phyloP scores from a whole-genome alignment of 164 flowering plant species.

The Sedum album region DNA sequence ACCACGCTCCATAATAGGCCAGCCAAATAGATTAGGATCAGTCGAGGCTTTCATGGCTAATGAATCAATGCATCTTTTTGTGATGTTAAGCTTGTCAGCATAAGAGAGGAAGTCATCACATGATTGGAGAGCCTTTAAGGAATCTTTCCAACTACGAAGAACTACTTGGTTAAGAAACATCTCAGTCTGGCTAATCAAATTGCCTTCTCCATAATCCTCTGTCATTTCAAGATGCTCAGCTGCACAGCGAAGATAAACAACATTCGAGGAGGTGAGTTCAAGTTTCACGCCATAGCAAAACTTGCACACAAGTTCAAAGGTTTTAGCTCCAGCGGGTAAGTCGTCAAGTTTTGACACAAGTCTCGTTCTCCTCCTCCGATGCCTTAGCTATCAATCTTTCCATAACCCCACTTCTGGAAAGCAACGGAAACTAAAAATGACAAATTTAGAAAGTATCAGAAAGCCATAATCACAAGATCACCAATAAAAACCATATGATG shows the following conservation, averaged over 20 bases:
- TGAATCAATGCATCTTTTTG: constrained; percentile 69
- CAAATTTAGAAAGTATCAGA: background rate
- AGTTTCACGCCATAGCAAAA: constrained; percentile 92
- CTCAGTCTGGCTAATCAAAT: constrained; percentile 66
- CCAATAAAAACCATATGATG: background rate
- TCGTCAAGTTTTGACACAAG: constrained; percentile 40
- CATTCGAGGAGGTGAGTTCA: constrained; percentile 82
- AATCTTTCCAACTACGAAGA: constrained; percentile 76
- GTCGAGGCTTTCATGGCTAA: constrained; percentile 66
- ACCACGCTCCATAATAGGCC: constrained; percentile 75
- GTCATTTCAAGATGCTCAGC: constrained; percentile 85
- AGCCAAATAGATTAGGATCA: constrained; percentile 79
- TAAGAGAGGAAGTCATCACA: constrained; percentile 65
- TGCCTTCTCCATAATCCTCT: constrained; percentile 83
- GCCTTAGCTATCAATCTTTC: constrained; percentile 69
- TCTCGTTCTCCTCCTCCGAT: constrained; percentile 47
- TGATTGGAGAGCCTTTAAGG: constrained; percentile 66
- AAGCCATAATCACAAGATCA: background rate
- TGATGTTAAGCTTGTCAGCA: constrained; percentile 71
- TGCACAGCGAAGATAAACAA: constrained; percentile 77
- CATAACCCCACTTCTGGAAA: constrained; percentile 79
- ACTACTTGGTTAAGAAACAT: constrained; percentile 73
- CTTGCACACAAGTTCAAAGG: constrained; percentile 83
- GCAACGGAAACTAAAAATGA: constrained; percentile 71
- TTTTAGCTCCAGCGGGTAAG: constrained; percentile 77